Conservation (phyloP, 2,329 filamentous ascomycete genomes). For the Atkinsonella texensis region DNA sequence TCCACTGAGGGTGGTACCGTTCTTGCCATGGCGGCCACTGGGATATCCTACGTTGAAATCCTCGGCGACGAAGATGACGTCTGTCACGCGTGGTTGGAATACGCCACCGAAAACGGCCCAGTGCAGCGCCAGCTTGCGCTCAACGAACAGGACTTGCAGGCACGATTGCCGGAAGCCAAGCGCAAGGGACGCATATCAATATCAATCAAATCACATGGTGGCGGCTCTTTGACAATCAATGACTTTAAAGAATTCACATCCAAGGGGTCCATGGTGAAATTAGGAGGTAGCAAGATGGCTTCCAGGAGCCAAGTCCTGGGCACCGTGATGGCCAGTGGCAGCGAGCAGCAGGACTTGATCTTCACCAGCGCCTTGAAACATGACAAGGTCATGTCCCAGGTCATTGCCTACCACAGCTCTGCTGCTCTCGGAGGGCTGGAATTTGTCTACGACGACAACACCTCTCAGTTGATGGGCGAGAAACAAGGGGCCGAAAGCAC, state of each 20-base stretch:
- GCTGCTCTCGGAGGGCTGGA: slow-evolving; percentile 77
- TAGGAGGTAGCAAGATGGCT: slow-evolving; percentile 57
- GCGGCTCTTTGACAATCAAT: slow-evolving; percentile 62
- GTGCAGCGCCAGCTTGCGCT: slow-evolving; percentile 63
- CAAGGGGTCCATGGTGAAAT: slow-evolving; percentile 60
- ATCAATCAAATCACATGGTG: slow-evolving; percentile 63
- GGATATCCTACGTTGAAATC: slow-evolving; percentile 77
- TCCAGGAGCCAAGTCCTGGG: slow-evolving; percentile 69
- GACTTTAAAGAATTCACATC: slow-evolving; percentile 61
- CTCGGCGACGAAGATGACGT: slow-evolving; percentile 68
- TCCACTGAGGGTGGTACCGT: slow-evolving; percentile 67
- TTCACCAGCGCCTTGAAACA: slow-evolving; percentile 56
- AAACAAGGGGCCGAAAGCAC: slow-evolving; percentile 57
- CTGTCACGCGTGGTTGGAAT: slow-evolving; percentile 75
- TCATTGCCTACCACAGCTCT: slow-evolving; percentile 65
- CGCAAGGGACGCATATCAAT: slow-evolving; percentile 60
- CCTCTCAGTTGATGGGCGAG: slow-evolving; percentile 78
- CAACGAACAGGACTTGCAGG: slow-evolving; percentile 62
- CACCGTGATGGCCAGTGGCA: slow-evolving; percentile 57
- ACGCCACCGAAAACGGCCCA: slow-evolving; percentile 47
- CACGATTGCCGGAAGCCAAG: slow-evolving; percentile 58
- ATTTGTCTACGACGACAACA: slow-evolving; percentile 82
- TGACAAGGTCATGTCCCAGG: slow-evolving; percentile 60
- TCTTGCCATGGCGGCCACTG: slow-evolving; percentile 65
- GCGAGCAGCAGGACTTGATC: slow-evolving; percentile 58